A percentile compares a stretch with the other conserved stretches of the same genome.
phyloP scores from a whole-genome alignment of 148 eudicot species.

The Rhododendron ferrugineum region DNA sequence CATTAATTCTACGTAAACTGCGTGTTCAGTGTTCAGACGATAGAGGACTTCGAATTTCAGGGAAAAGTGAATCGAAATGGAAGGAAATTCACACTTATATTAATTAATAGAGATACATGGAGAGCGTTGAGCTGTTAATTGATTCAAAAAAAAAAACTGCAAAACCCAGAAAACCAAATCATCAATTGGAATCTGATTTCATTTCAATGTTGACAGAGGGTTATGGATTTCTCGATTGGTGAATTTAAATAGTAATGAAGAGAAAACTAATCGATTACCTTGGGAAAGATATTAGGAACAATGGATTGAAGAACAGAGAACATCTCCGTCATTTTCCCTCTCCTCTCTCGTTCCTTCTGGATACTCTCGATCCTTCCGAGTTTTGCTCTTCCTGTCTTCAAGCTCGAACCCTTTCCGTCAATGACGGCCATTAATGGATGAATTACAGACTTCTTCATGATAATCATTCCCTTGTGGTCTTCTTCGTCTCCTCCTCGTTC shows the following conservation, averaged over 20 bases:
- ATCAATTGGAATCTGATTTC: neutral
- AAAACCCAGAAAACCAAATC: neutral
- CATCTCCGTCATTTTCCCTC: conserved; percentile 20
- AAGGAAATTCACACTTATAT: neutral
- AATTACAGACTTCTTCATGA: conserved; percentile 18
- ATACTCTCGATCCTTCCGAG: neutral
- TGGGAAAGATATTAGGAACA: conserved; percentile 26
- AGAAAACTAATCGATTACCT: conserved; percentile 1
- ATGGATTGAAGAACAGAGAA: conserved; percentile 27
- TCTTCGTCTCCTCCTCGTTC: neutral
- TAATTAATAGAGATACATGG: too few species aligned
- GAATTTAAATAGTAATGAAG: neutral
- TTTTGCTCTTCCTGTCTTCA: neutral
- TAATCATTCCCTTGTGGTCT: conserved; percentile 10
- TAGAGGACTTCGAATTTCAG: neutral
- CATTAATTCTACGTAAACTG: neutral
- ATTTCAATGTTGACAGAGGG: neutral
- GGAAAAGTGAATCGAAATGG: neutral
- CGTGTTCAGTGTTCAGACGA: neutral
- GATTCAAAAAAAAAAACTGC: too few species aligned
- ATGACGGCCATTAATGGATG: conserved; percentile 13
- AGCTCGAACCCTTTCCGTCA: conserved; percentile 4
- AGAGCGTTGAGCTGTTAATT: too few species aligned
- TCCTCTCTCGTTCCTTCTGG: conserved; percentile 18
- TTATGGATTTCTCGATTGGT: neutral